phyloP scores from a whole-genome alignment of 2,329 filamentous ascomycete genomes.

The Trichoderma pleuroti region DNA sequence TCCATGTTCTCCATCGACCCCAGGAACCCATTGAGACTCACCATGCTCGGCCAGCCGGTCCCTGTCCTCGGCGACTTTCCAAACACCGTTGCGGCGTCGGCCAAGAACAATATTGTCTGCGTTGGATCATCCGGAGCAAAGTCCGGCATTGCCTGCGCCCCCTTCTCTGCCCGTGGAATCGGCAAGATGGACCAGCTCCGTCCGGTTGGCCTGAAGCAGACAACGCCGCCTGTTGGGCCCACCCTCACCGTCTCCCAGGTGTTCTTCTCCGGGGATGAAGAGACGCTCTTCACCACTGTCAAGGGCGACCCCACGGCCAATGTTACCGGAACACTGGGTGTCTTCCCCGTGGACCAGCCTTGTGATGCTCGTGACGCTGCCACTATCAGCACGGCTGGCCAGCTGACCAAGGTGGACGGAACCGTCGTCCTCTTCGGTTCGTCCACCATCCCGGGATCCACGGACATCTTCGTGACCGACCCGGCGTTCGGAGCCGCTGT shows the following conservation, averaged over 20 bases:
- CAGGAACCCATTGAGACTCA: slow-evolving; percentile 42
- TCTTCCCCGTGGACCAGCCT: slow-evolving; percentile 41
- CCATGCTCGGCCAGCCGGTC: slow-evolving; percentile 41
- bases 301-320: slow-evolving; percentile 56
- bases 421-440: slow-evolving; percentile 58
- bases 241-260: slow-evolving; percentile 57
- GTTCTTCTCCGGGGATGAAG: slow-evolving; percentile 56
- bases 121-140: slow-evolving; percentile 44
- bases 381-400: slow-evolving; percentile 28
- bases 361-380: neutral
- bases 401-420: slow-evolving; percentile 45
- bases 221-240: slow-evolving; percentile 56
- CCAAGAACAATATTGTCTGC: slow-evolving; percentile 41
- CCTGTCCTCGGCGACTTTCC: slow-evolving; percentile 50
- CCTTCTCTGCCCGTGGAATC: slow-evolving; percentile 39
- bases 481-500: slow-evolving; percentile 55
- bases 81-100: slow-evolving; percentile 48
- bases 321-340: slow-evolving; percentile 54
- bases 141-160: slow-evolving; percentile 44
- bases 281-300: slow-evolving; percentile 51
- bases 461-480: slow-evolving; percentile 52
- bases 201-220: slow-evolving; percentile 49
- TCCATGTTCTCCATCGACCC: slow-evolving; percentile 46
- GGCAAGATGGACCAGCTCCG: slow-evolving; percentile 44
- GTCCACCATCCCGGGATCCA: slow-evolving; percentile 41